These are phyloP conservation scores for Hypoxylon sp. DNA, from an alignment of 2,329 filamentous ascomycete genomes.

Conservation along the genomic window DNA sequence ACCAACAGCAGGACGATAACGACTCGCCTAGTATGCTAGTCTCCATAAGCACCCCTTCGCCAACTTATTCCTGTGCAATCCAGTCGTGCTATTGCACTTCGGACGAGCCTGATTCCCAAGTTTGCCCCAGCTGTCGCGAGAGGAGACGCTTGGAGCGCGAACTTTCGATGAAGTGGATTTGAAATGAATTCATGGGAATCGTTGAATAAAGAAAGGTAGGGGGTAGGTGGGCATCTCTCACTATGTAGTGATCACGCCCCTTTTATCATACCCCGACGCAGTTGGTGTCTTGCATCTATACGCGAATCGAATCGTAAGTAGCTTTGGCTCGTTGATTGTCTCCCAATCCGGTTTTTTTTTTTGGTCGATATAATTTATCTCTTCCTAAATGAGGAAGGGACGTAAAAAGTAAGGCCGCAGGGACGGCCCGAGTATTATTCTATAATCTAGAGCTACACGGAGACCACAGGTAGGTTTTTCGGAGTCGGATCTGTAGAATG, in stretches of 20 bases:
- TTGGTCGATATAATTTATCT: not conserved
- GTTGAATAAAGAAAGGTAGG: not conserved
- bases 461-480: constrained; percentile 15
- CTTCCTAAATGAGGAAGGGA: not conserved
- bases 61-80: constrained; percentile 39
- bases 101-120: not conserved
- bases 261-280: not conserved
- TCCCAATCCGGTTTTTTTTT: not conserved
- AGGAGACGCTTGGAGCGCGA: constrained; percentile 22
- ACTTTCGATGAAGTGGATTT: constrained; percentile 41
- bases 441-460: not conserved
- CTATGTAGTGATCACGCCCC: not conserved
- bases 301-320: constrained; percentile 2
- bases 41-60: constrained; percentile 34
- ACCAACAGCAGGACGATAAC: not conserved
- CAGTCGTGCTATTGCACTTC: constrained; percentile 45
- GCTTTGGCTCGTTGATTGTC: not conserved
- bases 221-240: not conserved
- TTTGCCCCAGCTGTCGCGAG: constrained; percentile 33
- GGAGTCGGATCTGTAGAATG: not conserved
- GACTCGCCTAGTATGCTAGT: constrained; percentile 20
- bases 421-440: not conserved
- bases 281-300: not conserved
- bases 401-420: not conserved
- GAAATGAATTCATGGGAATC: constrained; percentile 3